A percentile compares a stretch with the other conserved stretches of the same genome.
phyloP scores from a whole-genome alignment of 2,329 filamentous ascomycete genomes.

The Herpotrichia juniperi region DNA sequence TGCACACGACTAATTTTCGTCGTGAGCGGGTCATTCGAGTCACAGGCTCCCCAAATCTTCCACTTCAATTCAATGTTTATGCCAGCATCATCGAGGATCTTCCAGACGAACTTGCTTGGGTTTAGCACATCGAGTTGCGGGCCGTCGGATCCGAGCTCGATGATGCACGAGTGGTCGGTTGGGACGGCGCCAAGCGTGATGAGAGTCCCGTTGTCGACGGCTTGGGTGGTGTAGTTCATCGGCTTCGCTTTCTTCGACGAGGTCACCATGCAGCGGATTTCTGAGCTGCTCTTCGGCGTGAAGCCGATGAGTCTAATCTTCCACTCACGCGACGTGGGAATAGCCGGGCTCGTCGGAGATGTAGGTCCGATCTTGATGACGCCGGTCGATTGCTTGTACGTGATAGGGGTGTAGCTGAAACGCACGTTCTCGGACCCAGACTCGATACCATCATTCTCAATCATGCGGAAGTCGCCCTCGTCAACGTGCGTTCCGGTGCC shows the following conservation, averaged over 20 bases:
- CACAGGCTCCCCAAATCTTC: slow-evolving; percentile 38
- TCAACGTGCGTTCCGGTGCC: slow-evolving; percentile 41
- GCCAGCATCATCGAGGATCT: slow-evolving; percentile 35
- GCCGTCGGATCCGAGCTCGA: slow-evolving; percentile 30
- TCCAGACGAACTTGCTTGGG: slow-evolving; percentile 33
- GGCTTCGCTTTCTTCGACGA: slow-evolving; percentile 33
- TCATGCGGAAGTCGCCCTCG: slow-evolving; percentile 43
- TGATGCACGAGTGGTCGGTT: slow-evolving; percentile 25
- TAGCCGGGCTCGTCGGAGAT: slow-evolving; percentile 26
- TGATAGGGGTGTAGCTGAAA: slow-evolving; percentile 42
- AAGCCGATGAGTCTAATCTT: slow-evolving; percentile 40
- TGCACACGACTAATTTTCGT: slow-evolving; percentile 37
- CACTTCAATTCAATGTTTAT: slow-evolving; percentile 40
- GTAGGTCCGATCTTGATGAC: slow-evolving; percentile 43
- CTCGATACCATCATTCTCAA: slow-evolving; percentile 50
- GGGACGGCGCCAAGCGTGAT: slow-evolving; percentile 31
- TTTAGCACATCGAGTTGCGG: slow-evolving; percentile 43
- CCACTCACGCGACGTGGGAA: slow-evolving; percentile 38
- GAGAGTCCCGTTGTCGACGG: slow-evolving; percentile 32
- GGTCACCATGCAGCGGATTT: slow-evolving; percentile 34
- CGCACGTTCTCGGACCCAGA: slow-evolving; percentile 33
- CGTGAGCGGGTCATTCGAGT: slow-evolving; percentile 30
- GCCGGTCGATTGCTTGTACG: slow-evolving; percentile 45
- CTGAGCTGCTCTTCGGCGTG: slow-evolving; percentile 17
- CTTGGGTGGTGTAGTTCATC: slow-evolving; percentile 17